phyloP scores from a whole-genome alignment of 1,284 basidiomycete genomes.

The Austropuccinia psidii region DNA sequence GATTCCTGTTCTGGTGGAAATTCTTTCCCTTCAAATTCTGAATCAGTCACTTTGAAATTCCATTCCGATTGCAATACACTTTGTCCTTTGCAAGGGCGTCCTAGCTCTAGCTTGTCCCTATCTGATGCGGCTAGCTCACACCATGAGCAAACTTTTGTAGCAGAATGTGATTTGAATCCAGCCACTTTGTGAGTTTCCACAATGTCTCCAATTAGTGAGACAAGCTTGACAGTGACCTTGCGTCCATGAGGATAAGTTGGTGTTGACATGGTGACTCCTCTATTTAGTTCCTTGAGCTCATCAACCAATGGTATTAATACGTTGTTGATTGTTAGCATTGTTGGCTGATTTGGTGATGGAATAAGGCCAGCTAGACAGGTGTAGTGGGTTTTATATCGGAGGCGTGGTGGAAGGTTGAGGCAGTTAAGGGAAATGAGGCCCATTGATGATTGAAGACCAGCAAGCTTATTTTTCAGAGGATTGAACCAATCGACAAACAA shows the following conservation, averaged over 20 bases:
- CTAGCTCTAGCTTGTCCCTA: too few relatives aligned
- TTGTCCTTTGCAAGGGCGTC: too few relatives aligned
- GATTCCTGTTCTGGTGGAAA: too few relatives aligned
- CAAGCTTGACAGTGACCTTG: background rate
- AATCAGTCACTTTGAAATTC: too few relatives aligned
- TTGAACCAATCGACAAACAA: background rate
- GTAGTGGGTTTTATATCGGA: background rate
- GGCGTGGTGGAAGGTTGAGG: background rate
- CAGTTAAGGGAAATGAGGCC: background rate
- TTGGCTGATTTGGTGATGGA: background rate
- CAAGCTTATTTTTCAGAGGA: background rate
- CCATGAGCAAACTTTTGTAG: background rate
- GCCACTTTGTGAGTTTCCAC: conserved; percentile 19
- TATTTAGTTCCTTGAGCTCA: background rate
- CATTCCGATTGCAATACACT: too few relatives aligned
- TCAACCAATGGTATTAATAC: background rate
- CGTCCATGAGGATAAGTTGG: background rate
- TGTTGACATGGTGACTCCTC: background rate
- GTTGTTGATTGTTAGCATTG: conserved; percentile 1
- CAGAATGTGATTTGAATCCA: conserved; percentile 9
- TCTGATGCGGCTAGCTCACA: too few relatives aligned
- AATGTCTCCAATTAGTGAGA: background rate
- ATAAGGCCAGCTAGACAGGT: background rate
- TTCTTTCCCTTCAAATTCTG: too few relatives aligned
- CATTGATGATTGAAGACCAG: background rate